A percentile compares a stretch with the other conserved stretches of the same genome.
Conservation (phyloP, 2,329 filamentous ascomycete genomes). For the Microcera coccophila region DNA sequence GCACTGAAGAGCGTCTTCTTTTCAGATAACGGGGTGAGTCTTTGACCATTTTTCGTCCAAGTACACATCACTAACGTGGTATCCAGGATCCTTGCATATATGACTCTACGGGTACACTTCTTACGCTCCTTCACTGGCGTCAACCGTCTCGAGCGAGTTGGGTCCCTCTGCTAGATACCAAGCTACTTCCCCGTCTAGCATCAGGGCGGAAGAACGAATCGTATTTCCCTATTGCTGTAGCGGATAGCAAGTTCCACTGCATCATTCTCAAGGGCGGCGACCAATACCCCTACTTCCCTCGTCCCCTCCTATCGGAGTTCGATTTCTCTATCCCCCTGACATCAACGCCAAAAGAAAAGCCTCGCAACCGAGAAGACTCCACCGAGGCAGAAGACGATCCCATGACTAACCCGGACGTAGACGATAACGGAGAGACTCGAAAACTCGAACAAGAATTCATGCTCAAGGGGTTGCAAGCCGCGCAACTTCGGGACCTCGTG, state of each 20-base stretch:
- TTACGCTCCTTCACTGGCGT: constrained; percentile 89
- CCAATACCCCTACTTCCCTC: constrained; percentile 86
- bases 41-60: neutral
- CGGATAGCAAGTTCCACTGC: constrained; percentile 90
- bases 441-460: constrained; percentile 79
- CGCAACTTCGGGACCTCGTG: constrained; percentile 72
- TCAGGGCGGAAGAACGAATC: constrained; percentile 81
- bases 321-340: constrained; percentile 82
- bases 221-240: constrained; percentile 95
- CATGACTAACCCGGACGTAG: constrained; percentile 33
- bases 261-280: constrained; percentile 98
- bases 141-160: constrained; percentile 79
- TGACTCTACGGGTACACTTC: constrained; percentile 82
- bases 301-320: constrained; percentile 87
- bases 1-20: constrained; percentile 84
- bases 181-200: constrained; percentile 72
- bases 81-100: constrained; percentile 88
- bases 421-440: constrained; percentile 47
- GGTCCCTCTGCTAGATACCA: constrained; percentile 91
- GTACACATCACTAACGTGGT: constrained; percentile 5
- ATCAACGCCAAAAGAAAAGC: constrained; percentile 41
- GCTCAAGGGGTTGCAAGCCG: constrained; percentile 65
- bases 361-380: constrained; percentile 30
- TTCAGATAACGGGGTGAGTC: constrained; percentile 76
- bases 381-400: constrained; percentile 31